Evolutionary conservation across 257 asterid genomes (phyloP).

Genomic region (Leptodermis oblonga): DNA sequence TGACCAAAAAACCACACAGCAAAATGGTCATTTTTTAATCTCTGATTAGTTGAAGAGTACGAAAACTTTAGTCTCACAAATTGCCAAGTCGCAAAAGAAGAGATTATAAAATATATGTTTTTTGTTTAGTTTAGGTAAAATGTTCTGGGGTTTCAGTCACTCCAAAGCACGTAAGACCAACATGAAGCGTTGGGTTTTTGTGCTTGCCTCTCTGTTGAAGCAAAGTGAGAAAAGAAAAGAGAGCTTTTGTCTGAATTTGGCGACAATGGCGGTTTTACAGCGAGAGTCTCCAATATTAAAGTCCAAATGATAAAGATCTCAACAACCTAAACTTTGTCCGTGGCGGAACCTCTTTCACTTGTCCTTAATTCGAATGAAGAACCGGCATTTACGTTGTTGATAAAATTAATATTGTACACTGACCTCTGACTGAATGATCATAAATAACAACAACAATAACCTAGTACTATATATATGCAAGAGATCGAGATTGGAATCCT

Average conservation of each 20-base stretch:
- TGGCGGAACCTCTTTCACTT: constrained; percentile 23
- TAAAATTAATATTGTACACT: not conserved
- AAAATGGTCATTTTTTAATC: constrained; percentile 9
- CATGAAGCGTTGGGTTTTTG: not conserved
- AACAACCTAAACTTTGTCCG: constrained; percentile 27
- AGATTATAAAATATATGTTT: no score
- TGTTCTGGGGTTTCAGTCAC: constrained; percentile 28
- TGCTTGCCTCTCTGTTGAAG: constrained; percentile 25
- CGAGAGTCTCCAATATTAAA: no score
- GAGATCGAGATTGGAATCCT: no score
- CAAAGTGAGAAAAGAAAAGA: constrained; percentile 34
- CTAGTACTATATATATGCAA: no score
- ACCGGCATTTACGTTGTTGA: not conserved
- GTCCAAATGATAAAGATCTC: constrained; percentile 18
- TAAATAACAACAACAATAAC: no score
- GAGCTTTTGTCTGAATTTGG: constrained; percentile 31
- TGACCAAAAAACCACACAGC: no score
- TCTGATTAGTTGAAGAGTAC: not conserved
- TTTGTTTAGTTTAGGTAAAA: no score
- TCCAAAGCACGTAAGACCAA: constrained; percentile 44
- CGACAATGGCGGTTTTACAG: no score
- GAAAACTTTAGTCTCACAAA: constrained; percentile 17
- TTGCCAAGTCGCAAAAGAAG: constrained; percentile 28
- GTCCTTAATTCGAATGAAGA: constrained; percentile 11
- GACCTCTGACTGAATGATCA: no score